Evolutionary conservation across 2,329 filamentous ascomycete species (phyloP).

Genomic region (Neurospora sp.): DNA sequence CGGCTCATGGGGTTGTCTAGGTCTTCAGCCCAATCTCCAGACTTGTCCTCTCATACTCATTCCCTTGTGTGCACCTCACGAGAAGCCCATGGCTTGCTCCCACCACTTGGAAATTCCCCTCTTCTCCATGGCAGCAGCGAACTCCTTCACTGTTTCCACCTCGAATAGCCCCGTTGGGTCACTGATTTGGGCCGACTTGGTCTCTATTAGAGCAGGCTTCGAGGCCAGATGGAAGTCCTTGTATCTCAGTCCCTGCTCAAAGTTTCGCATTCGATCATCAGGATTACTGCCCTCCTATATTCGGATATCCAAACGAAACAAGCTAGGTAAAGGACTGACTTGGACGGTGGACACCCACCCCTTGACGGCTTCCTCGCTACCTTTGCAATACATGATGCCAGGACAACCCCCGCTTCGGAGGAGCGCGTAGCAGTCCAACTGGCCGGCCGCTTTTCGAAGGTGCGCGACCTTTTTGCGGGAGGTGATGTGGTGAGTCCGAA

Average conservation of each 20-base stretch:
- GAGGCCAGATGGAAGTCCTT: slow-evolving; percentile 60
- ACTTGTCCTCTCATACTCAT: neutral
- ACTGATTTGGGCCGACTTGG: neutral
- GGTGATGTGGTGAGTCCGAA: slow-evolving; percentile 73
- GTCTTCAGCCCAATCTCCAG: neutral
- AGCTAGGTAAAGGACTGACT: slow-evolving; percentile 8
- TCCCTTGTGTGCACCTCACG: slow-evolving; percentile 1
- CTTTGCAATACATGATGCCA: slow-evolving; percentile 71
- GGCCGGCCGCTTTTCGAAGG: slow-evolving; percentile 53
- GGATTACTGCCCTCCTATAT: neutral
- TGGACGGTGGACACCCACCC: slow-evolving; percentile 54
- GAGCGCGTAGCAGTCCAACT: slow-evolving; percentile 51
- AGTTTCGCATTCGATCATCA: neutral
- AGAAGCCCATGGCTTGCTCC: slow-evolving; percentile 55
- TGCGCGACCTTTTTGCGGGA: slow-evolving; percentile 59
- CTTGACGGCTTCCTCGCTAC: slow-evolving; percentile 42
- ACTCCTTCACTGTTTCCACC: slow-evolving; percentile 53
- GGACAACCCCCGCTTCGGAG: slow-evolving; percentile 58
- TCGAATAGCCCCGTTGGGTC: slow-evolving; percentile 36
- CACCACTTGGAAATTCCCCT: slow-evolving; percentile 55
- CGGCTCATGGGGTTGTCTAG: neutral
- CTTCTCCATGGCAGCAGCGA: slow-evolving; percentile 50
- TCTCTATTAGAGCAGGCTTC: slow-evolving; percentile 31
- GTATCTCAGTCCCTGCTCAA: slow-evolving; percentile 50
- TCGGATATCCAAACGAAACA: neutral